A percentile compares a stretch with the other conserved stretches of the same genome.
These are phyloP conservation scores for Ceratocystis smalleyi DNA, from an alignment of 2,329 filamentous ascomycete species.

Conservation along the genomic window DNA sequence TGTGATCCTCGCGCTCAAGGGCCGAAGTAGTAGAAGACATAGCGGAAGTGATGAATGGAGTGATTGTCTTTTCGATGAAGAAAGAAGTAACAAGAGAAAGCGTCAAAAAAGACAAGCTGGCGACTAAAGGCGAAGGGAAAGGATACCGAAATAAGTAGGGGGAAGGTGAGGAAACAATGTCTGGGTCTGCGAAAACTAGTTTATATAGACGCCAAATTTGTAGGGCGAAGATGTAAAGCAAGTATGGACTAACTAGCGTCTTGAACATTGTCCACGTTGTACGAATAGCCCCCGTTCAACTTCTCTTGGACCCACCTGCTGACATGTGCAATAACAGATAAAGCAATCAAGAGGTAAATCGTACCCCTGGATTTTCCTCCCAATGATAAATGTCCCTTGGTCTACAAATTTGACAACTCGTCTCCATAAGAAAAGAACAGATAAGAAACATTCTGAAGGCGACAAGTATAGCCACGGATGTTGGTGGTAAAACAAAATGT, in stretches of 20 bases:
- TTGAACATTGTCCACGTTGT: constrained; percentile 1
- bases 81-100: constrained; percentile 5
- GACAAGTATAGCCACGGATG: too few relatives aligned
- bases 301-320: background rate
- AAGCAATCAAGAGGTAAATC: background rate
- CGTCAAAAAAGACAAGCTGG: constrained; percentile 17
- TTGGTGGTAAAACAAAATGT: too few relatives aligned
- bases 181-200: background rate
- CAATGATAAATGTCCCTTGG: background rate
- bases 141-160: background rate
- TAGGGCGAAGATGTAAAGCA: background rate
- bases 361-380: constrained; percentile 6
- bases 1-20: constrained; percentile 67
- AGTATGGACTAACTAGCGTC: background rate
- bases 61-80: constrained; percentile 14
- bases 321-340: background rate
- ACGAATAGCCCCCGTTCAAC: background rate
- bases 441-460: background rate
- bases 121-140: background rate
- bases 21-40: constrained; percentile 16
- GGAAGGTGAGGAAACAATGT: background rate
- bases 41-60: constrained; percentile 1
- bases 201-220: background rate
- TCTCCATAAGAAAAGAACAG: background rate
- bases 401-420: background rate